Percentiles rank a stretch among this genome's conserved stretches.
Evolutionary conservation across 75 land plant genomes (phyloP).

Genomic region (Sequoia sempervirens): DNA sequence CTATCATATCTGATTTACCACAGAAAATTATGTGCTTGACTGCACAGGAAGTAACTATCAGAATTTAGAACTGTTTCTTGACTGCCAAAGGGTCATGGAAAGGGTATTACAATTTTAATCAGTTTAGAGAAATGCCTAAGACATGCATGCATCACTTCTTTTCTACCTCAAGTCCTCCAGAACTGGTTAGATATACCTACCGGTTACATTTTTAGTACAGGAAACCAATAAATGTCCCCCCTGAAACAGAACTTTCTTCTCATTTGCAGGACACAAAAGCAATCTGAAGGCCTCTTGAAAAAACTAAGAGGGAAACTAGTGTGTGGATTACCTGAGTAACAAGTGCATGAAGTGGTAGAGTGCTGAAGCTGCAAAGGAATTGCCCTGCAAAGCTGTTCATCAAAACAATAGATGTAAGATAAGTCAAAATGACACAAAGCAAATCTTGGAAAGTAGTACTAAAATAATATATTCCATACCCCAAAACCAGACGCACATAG

Average conservation of each 20-base stretch:
- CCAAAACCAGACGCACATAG: constrained; percentile 14
- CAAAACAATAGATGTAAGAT: neutral
- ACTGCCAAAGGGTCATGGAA: neutral
- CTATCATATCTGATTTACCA: neutral
- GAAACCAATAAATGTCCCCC: neutral
- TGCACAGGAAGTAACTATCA: neutral
- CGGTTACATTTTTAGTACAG: neutral
- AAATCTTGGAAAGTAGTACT: neutral
- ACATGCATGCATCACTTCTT: neutral
- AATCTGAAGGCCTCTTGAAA: neutral
- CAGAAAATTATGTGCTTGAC: neutral
- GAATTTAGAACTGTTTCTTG: neutral
- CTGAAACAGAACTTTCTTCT: neutral
- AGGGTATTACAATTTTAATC: neutral
- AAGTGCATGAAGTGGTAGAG: constrained; percentile 39
- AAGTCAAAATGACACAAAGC: neutral
- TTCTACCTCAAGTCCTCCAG: neutral
- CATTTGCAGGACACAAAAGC: neutral
- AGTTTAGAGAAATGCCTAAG: neutral
- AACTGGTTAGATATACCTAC: neutral
- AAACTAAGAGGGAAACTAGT: neutral
- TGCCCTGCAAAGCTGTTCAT: constrained; percentile 23
- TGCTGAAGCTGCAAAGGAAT: constrained; percentile 40
- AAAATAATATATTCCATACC: constrained; percentile 6
- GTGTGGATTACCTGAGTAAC: constrained; percentile 31